Evolutionary conservation across 495 filamentous ascomycete genomes (phyloP), one percentile per base, ranked within the genome.

Genomic region (Xylaria bambusicola): DNA sequence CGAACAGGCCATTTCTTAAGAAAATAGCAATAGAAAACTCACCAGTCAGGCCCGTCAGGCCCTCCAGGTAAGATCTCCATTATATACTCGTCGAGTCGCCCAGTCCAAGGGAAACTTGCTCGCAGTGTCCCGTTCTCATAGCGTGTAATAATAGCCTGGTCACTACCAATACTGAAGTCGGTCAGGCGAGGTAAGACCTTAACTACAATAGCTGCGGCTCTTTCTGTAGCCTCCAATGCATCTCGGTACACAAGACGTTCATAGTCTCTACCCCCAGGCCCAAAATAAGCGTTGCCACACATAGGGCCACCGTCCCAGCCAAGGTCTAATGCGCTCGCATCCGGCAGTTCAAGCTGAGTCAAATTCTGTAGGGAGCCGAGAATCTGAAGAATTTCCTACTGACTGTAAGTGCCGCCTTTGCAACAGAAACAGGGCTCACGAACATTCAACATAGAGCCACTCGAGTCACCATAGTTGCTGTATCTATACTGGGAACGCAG

Each of bases 311-410:
- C 53, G 21, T 36, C 20, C 26, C 24, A 56, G 18, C 41, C 41
- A 24, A 56, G 15, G 5, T 48, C 42, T 21, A 56, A 56, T 3
- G 12, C 6, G 20, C 2, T 12, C 10, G 55, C 35, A 0, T 1
- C 3, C n/a, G 44, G 44, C 21, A 58, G 6, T 8, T 58, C 55
- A 33, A 58, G 42, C 24, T 58, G 20, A 20, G 55, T 58, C 23
- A 58, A 21, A 29, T 41, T 50, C 1, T 36, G 13, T 13, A 58
- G 33, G 2, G 29, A 17, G 15, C 29, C 18, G 27, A 49, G 31
- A 15, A 46, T 15, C 21, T 31, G 29, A 18, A 58, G 44, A n/a
- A 21, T 49, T 58, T 41, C 24, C 45, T 58, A 31, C 18, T 1
- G 23, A 58, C 1, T 24, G 55, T 58, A 1, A 58, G 45, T 15